A percentile compares a stretch with the other conserved stretches of the same genome.
These are phyloP conservation scores for Arabidopsis hybrid DNA, from an alignment of 441 rosid species.

Conservation along the genomic window DNA sequence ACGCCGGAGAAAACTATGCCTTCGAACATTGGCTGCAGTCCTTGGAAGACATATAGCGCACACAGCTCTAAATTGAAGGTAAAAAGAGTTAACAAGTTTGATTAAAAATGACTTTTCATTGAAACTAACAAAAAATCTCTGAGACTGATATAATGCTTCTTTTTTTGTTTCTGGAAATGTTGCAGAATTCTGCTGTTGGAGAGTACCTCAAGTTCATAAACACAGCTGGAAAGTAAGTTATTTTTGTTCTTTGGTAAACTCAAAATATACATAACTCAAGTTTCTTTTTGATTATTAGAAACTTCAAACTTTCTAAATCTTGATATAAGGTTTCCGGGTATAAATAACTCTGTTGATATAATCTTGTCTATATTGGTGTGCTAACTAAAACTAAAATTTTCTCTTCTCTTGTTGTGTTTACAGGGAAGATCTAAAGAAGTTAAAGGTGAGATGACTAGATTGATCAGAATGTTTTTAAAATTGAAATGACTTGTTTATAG, in stretches of 20 bases:
- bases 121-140: neutral
- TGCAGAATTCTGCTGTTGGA: conserved; percentile 64
- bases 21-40: conserved; percentile 44
- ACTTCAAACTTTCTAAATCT: neutral
- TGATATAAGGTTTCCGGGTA: neutral
- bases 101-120: neutral
- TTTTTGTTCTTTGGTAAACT: neutral
- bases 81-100: conserved; percentile 9
- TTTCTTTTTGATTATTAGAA: neutral
- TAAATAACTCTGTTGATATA: neutral
- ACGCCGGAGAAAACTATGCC: conserved; percentile 52
- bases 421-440: conserved; percentile 76
- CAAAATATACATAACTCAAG: neutral
- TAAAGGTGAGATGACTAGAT: conserved; percentile 62
- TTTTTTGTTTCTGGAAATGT: conserved; percentile 7
- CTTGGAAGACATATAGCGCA: conserved; percentile 57
- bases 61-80: conserved; percentile 62
- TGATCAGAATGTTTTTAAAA: neutral
- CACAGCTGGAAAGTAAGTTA: conserved; percentile 70
- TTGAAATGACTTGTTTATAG: neutral
- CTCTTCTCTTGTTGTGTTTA: conserved; percentile 10
- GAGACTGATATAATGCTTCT: conserved; percentile 2
- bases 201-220: conserved; percentile 70
- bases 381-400: conserved; percentile 18
- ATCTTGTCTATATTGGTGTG: neutral